phyloP scores from a whole-genome alignment of 2,329 filamentous ascomycete genomes.

The Intubia oerlemansii region DNA sequence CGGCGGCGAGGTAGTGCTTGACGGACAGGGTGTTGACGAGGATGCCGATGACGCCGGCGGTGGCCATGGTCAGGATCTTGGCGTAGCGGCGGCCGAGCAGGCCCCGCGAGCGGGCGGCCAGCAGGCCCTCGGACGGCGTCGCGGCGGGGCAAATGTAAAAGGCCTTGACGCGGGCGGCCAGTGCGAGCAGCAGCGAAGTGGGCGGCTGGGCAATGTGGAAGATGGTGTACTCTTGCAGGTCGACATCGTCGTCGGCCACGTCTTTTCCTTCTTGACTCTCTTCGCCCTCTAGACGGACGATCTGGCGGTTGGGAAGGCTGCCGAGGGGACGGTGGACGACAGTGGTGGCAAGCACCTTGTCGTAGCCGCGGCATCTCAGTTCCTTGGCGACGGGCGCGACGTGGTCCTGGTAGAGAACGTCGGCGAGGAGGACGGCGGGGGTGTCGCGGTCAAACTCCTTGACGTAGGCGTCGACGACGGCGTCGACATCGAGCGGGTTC shows the following conservation, averaged over 20 bases:
- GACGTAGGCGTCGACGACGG: conserved; percentile 38
- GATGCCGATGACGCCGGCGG: conserved; percentile 74
- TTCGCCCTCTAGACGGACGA: conserved; percentile 15
- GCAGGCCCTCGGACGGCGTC: not conserved
- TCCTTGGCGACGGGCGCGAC: conserved; percentile 32
- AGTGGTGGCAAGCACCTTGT: conserved; percentile 42
- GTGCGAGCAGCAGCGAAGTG: conserved; percentile 63
- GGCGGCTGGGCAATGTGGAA: conserved; percentile 69
- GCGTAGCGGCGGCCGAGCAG: conserved; percentile 72
- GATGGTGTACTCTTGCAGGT: conserved; percentile 46
- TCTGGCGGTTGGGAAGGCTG: conserved; percentile 61
- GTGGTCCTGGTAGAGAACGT: conserved; percentile 69
- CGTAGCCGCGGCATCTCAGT: conserved; percentile 46
- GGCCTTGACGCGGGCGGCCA: conserved; percentile 60
- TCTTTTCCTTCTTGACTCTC: no score
- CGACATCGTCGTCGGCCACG: conserved; percentile 15
- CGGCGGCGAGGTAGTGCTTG: conserved; percentile 67
- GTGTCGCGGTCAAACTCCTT: conserved; percentile 45
- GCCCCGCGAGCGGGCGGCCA: conserved; percentile 22
- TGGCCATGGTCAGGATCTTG: conserved; percentile 58
- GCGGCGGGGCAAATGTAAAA: conserved; percentile 50
- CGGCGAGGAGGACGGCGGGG: conserved; percentile 55
- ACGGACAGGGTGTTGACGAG: conserved; percentile 90
- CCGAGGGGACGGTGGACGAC: conserved; percentile 63
- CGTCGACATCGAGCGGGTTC: conserved; percentile 41